Evolutionary conservation across 495 filamentous ascomycete genomes (phyloP).

Genomic region (Penicillium daleae): DNA sequence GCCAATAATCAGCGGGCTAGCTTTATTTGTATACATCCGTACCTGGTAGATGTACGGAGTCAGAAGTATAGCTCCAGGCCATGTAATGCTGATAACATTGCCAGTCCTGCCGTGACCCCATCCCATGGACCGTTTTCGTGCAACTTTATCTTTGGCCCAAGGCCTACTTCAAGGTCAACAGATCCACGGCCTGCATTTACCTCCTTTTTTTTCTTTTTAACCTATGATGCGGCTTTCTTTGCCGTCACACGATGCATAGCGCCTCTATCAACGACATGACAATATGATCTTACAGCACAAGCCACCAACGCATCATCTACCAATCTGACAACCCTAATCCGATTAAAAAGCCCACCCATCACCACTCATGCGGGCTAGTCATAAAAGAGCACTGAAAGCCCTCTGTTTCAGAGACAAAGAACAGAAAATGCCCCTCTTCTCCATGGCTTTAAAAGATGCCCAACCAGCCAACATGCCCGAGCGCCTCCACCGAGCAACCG

Average conservation of each 20-base stretch:
- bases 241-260: constrained; percentile 28
- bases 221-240: constrained; percentile 16
- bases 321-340: constrained; percentile 1
- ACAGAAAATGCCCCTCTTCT: constrained; percentile 8
- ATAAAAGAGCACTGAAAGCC: constrained; percentile 13
- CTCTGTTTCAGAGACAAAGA: constrained; percentile 19
- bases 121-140: constrained; percentile 51
- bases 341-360: background rate
- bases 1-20: constrained; percentile 17
- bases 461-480: constrained; percentile 33
- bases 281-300: constrained; percentile 24
- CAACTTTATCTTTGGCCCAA: constrained; percentile 27
- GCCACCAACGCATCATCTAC: constrained; percentile 6
- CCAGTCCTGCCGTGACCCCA: constrained; percentile 33
- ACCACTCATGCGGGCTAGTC: constrained; percentile 21
- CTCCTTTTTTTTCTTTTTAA: constrained; percentile 9
- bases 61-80: constrained; percentile 10
- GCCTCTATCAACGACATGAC: constrained; percentile 9
- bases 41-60: background rate
- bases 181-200: constrained; percentile 20
- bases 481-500: constrained; percentile 36
- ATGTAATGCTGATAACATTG: constrained; percentile 44
- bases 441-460: constrained; percentile 27
- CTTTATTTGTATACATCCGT: background rate
- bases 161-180: constrained; percentile 42